phyloP scores from a whole-genome alignment of 2,329 filamentous ascomycete genomes.

The Daldinia sp. region DNA sequence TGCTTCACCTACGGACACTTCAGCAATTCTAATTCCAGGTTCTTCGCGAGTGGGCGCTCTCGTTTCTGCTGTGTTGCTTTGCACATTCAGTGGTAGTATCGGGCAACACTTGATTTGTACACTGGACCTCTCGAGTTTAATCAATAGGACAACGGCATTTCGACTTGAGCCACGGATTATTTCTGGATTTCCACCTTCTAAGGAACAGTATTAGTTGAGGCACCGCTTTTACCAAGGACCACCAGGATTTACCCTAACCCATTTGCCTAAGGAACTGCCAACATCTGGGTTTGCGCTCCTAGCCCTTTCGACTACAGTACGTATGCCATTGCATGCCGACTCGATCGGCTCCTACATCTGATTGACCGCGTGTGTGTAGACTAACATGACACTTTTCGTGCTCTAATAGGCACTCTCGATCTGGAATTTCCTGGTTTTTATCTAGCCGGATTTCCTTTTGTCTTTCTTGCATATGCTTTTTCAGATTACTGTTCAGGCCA shows the following conservation, averaged over 20 bases:
- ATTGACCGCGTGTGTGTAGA: slow-evolving; percentile 23
- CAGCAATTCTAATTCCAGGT: slow-evolving; percentile 19
- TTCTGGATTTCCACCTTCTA: slow-evolving; percentile 8
- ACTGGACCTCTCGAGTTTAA: slow-evolving; percentile 11
- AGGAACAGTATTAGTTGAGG: slow-evolving; percentile 12
- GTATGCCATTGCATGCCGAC: slow-evolving; percentile 31
- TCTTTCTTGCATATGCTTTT: slow-evolving; percentile 19
- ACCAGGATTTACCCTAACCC: slow-evolving; percentile 5
- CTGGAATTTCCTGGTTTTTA: slow-evolving; percentile 24
- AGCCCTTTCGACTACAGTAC: slow-evolving; percentile 28
- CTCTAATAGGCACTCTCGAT: slow-evolving; percentile 22
- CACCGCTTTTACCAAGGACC: slow-evolving; percentile 18
- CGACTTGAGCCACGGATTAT: slow-evolving; percentile 7
- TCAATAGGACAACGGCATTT: slow-evolving; percentile 26
- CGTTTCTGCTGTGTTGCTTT: slow-evolving; percentile 38
- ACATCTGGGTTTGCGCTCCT: slow-evolving; percentile 9
- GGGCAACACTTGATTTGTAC: slow-evolving; percentile 26
- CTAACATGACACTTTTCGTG: slow-evolving; percentile 26
- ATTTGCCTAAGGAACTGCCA: slow-evolving; percentile 10
- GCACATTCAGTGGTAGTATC: slow-evolving; percentile 35
- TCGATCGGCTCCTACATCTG: slow-evolving; percentile 16
- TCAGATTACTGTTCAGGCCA: slow-evolving; percentile 9
- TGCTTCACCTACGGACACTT: slow-evolving; percentile 8
- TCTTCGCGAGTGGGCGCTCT: slow-evolving; percentile 21
- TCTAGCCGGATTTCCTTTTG: slow-evolving; percentile 34